These are phyloP conservation scores for Colletotrichum sojae DNA, from an alignment of 2,329 filamentous ascomycete genomes.

Conservation along the genomic window DNA sequence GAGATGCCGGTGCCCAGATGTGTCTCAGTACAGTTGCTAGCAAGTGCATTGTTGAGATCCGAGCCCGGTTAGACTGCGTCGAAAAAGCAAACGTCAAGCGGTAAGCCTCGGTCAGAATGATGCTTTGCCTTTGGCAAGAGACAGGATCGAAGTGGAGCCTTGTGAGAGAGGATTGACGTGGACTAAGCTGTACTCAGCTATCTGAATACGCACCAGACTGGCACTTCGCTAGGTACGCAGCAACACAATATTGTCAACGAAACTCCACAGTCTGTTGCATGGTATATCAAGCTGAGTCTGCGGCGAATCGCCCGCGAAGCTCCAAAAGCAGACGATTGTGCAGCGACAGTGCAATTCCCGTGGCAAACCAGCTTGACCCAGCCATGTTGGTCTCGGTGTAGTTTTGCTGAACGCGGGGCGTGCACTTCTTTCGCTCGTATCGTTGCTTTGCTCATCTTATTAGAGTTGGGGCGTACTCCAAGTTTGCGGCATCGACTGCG, in stretches of 20 bases:
- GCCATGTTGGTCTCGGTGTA: neutral
- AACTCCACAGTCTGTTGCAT: neutral
- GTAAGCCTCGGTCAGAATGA: slow-evolving; percentile 13
- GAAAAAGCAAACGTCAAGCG: slow-evolving; percentile 35
- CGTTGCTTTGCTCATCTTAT: slow-evolving; percentile 2
- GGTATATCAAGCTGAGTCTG: neutral
- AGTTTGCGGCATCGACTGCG: slow-evolving; percentile 2
- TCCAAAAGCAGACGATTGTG: neutral
- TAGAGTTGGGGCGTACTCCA: neutral
- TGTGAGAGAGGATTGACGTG: neutral
- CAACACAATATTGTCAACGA: slow-evolving; percentile 3
- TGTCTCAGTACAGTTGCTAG: slow-evolving; percentile 24
- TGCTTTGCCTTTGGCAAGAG: slow-evolving; percentile 7
- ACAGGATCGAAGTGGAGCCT: neutral
- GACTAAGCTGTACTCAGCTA: neutral
- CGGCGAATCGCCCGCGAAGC: neutral
- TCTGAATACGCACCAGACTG: neutral
- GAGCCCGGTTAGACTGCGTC: neutral
- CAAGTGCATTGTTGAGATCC: slow-evolving; percentile 23
- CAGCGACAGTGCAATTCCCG: neutral
- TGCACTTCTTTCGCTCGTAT: neutral
- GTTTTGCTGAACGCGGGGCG: slow-evolving; percentile 17
- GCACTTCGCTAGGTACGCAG: neutral
- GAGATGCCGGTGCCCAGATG: slow-evolving; percentile 29
- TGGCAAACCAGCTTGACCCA: neutral